phyloP scores from a whole-genome alignment of 352 stramenopile genomes.

The Globisporangium recalcitrans region DNA sequence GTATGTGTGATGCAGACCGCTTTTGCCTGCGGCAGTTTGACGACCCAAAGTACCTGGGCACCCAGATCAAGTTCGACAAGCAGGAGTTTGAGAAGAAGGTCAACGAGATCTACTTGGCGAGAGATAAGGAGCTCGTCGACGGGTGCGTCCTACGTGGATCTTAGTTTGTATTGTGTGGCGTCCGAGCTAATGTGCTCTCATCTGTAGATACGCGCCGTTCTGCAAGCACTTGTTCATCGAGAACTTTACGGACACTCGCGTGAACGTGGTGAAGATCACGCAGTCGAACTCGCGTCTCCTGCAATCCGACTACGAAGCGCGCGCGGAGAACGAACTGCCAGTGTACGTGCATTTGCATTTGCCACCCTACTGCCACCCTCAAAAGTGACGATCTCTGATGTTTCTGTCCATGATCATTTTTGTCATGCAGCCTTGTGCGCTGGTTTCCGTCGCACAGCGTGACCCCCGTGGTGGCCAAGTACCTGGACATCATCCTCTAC shows the following conservation, averaged over 20 bases:
- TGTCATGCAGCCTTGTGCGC: constrained; percentile 44
- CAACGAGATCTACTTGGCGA: constrained; percentile 74
- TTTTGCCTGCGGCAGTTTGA: constrained; percentile 87
- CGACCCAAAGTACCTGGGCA: constrained; percentile 66
- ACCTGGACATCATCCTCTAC: constrained; percentile 98
- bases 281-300: constrained; percentile 91
- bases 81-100: constrained; percentile 72
- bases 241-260: constrained; percentile 90
- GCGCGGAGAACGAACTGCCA: constrained; percentile 92
- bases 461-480: constrained; percentile 86
- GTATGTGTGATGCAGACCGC: constrained; percentile 31
- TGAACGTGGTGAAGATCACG: constrained; percentile 91
- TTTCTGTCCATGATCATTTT: neutral
- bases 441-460: constrained; percentile 92
- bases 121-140: constrained; percentile 62
- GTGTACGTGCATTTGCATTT: constrained; percentile 52
- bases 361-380: neutral
- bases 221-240: constrained; percentile 98
- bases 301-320: constrained; percentile 91
- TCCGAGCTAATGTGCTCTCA: neutral
- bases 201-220: constrained; percentile 93
- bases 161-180: neutral
- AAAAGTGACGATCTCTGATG: neutral
- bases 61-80: constrained; percentile 71
- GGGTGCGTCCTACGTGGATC: constrained; percentile 40